Evolutionary conservation across 129 eudicot species (phyloP).

Genomic region (Arctium minus): DNA sequence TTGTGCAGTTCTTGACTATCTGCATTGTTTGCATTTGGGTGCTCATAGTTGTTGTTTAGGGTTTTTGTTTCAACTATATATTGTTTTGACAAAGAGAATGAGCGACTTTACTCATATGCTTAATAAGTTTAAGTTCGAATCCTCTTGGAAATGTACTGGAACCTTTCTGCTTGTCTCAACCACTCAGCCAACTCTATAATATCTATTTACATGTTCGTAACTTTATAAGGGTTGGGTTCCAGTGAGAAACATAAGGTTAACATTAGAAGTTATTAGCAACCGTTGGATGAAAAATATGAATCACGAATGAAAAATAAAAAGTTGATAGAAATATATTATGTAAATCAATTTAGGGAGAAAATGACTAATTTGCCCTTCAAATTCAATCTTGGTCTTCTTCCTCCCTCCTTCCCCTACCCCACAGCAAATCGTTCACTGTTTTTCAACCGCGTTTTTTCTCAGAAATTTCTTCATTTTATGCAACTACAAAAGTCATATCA

Average conservation of each 20-base stretch:
- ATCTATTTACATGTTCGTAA: too few relatives aligned
- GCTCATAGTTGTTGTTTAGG: neutral
- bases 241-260: too few relatives aligned
- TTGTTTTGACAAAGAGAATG: neutral
- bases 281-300: too few relatives aligned
- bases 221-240: too few relatives aligned
- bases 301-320: too few relatives aligned
- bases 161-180: neutral
- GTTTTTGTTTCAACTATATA: too few relatives aligned
- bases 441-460: conserved; percentile 23
- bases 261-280: too few relatives aligned
- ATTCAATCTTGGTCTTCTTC: conserved; percentile 7
- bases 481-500: conserved; percentile 20
- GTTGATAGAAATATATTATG: too few relatives aligned
- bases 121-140: too few relatives aligned
- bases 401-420: conserved; percentile 16
- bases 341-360: neutral
- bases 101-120: too few relatives aligned
- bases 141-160: too few relatives aligned
- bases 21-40: neutral
- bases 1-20: neutral
- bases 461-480: neutral
- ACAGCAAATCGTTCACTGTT: conserved; percentile 16
- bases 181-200: neutral
- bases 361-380: neutral